Evolutionary conservation across 352 stramenopile species (phyloP).

Genomic region (Phytopythium aichiense): DNA sequence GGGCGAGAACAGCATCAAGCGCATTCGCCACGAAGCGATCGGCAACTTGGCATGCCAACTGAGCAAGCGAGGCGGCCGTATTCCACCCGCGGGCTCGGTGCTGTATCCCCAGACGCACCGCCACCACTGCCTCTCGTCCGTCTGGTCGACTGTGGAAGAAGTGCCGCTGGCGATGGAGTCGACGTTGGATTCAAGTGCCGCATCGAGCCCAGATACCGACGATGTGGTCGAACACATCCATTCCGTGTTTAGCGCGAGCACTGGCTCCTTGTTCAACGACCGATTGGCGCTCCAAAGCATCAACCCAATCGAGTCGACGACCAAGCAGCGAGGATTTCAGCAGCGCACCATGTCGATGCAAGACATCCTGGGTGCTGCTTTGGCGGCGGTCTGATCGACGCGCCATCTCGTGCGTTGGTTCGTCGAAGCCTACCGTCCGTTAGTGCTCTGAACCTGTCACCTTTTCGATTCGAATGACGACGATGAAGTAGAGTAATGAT

Average conservation of each 20-base stretch:
- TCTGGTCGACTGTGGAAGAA: neutral
- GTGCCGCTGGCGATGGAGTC: neutral
- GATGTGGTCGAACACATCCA: conserved; percentile 13
- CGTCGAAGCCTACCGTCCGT: no score
- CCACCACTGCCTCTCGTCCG: neutral
- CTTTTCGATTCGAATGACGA: neutral
- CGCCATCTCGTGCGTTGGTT: no score
- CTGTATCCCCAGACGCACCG: neutral
- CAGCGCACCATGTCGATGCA: conserved; percentile 69
- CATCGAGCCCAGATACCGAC: neutral
- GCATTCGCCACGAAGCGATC: conserved; percentile 45
- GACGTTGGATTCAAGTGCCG: neutral
- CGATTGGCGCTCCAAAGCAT: neutral
- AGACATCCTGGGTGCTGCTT: conserved; percentile 40
- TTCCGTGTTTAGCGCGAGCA: conserved; percentile 22
- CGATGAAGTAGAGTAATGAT: conserved; percentile 12
- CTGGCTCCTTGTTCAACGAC: conserved; percentile 15
- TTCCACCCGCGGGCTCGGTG: conserved; percentile 12
- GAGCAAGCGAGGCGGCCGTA: conserved; percentile 17
- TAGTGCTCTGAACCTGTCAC: no score
- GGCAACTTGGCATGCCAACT: conserved; percentile 43
- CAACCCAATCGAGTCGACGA: neutral
- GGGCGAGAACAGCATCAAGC: conserved; percentile 43
- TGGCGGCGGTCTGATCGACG: neutral
- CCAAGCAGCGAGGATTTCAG: conserved; percentile 9